Evolutionary conservation across 306 rosid genomes (phyloP).

Genomic region (Erythrophleum fordii): DNA sequence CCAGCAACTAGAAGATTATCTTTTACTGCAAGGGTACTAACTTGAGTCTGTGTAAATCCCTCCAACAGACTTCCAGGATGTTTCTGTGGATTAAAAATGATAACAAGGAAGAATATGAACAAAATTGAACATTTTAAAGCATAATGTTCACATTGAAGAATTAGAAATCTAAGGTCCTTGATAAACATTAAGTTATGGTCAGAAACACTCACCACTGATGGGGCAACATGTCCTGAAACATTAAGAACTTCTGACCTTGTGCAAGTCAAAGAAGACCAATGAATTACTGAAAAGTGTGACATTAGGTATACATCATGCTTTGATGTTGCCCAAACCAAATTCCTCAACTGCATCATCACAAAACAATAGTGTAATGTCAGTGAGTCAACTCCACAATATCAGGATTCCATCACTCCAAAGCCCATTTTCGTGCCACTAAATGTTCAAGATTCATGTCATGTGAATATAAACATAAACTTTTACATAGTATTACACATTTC

Average conservation of each 20-base stretch:
- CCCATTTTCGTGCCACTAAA: neutral
- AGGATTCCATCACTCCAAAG: slow-evolving; percentile 28
- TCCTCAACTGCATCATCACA: slow-evolving; percentile 70
- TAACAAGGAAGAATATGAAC: slow-evolving; percentile 13
- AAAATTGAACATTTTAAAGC: neutral
- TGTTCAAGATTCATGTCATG: slow-evolving; percentile 24
- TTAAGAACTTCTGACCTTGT: slow-evolving; percentile 67
- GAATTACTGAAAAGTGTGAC: slow-evolving; percentile 68
- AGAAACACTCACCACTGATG: slow-evolving; percentile 63
- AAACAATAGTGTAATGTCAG: neutral
- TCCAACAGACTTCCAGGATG: slow-evolving; percentile 84
- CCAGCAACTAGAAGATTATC: slow-evolving; percentile 83
- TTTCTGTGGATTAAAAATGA: slow-evolving; percentile 50
- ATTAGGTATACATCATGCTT: slow-evolving; percentile 85
- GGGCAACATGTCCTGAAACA: slow-evolving; percentile 81
- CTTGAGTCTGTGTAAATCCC: slow-evolving; percentile 78
- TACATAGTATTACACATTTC: too few relatives aligned
- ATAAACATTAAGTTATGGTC: neutral
- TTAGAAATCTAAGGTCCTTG: neutral
- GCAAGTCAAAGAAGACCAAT: slow-evolving; percentile 72
- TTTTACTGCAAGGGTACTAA: slow-evolving; percentile 82
- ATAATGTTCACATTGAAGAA: slow-evolving; percentile 12
- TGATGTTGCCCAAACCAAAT: slow-evolving; percentile 88
- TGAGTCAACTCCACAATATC: slow-evolving; percentile 25
- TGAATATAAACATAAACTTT: neutral